Evolutionary conservation across 2,329 filamentous ascomycete genomes (phyloP), one percentile per base, ranked within the genome.

Genomic region (Ophiobolus disseminans): DNA sequence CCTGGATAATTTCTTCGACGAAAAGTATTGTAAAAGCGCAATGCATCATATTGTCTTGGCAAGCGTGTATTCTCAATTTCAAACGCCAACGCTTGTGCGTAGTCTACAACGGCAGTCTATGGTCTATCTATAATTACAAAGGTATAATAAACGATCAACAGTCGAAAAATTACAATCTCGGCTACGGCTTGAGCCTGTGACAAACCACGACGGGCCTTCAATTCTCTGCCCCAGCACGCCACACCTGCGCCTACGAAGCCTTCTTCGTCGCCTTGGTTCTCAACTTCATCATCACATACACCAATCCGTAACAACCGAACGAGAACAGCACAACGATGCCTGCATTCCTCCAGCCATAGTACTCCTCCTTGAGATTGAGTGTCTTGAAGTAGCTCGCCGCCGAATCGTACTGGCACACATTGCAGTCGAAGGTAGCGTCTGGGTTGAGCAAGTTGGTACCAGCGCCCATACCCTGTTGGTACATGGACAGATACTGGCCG

Each of bases 261-360:
- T 32, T 32, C 30, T 72, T 73, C 6, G 57, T 63, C 10, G 64
- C 58, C 63, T 75, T 75, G 3, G 72, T 75, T 50, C 73, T 63
- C 55, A 74, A 40, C 60, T 74, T 75, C 73, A 75, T 75, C 43
- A 74, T 57, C 16, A 61, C 40, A 57, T 74, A 80, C 4, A 80
- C 78, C 56, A 79, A 51, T 4, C 63, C 70, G 51, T 86, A 87
- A 1, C 77, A 80, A 49, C 76, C 80, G 35, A 82, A 55, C 3
- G 74, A 79, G 54, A 86, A 86, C 3, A 83, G 71, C 1, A 79
- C 80, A 2, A 81, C 76, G 32, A 87, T 83, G 0, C 65, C 86
- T 0, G 82, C 82, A 66, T 89, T 79, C 38, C 86, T 78, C 87
- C 86, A 89, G 0, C 84, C 86, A 58, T 85, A 85, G 49, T 78